phyloP scores from a whole-genome alignment of 2,329 filamentous ascomycete species.

The Cladosporium sp. region DNA sequence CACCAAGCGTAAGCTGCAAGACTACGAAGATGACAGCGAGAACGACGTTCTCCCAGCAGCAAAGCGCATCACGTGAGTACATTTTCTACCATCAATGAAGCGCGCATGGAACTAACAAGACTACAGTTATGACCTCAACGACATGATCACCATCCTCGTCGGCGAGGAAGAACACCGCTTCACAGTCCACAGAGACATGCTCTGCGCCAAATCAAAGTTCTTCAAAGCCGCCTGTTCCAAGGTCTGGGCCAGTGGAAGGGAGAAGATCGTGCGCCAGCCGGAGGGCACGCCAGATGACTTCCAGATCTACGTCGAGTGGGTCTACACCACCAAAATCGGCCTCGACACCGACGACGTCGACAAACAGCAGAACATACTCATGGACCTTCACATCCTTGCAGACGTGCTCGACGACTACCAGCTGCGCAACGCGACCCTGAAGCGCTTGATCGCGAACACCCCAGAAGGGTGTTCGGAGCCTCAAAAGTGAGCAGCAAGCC shows the following conservation, averaged over 20 bases:
- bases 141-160: conserved; percentile 17
- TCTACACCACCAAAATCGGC: not conserved
- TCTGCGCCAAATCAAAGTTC: conserved; percentile 17
- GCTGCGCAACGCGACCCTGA: not conserved
- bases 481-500: not conserved
- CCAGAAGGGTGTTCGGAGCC: not conserved
- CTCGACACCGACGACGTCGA: not conserved
- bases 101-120: not conserved
- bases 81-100: not conserved
- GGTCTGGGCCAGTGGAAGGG: not conserved
- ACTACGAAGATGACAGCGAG: not conserved
- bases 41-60: not conserved
- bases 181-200: conserved; percentile 13
- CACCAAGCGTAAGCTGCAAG: not conserved
- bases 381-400: not conserved
- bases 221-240: conserved; percentile 18
- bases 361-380: not conserved
- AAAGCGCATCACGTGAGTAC: not conserved
- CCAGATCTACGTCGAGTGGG: conserved; percentile 7
- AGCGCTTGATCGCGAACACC: not conserved
- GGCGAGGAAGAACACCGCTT: conserved; percentile 13
- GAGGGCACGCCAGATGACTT: not conserved
- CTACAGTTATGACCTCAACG: not conserved
- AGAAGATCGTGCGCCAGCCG: not conserved
- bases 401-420: not conserved